Conservation (phyloP, 2,329 filamentous ascomycete genomes). For the Nemania serpens region DNA sequence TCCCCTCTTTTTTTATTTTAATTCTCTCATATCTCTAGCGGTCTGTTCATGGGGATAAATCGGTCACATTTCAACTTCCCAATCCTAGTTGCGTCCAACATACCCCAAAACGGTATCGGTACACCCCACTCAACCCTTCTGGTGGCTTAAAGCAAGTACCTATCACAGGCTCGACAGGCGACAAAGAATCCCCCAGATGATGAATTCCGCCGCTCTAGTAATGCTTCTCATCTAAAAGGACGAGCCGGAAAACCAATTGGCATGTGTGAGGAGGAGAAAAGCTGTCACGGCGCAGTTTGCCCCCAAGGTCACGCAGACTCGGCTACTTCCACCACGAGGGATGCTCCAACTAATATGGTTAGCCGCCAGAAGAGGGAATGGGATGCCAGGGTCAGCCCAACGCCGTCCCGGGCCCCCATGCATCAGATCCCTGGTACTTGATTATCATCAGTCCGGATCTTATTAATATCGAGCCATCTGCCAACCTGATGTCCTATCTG, state of each 20-base stretch:
- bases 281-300: conserved; percentile 29
- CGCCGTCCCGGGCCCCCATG: conserved; percentile 32
- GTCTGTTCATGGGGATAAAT: conserved; percentile 23
- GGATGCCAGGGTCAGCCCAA: conserved; percentile 38
- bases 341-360: conserved; percentile 35
- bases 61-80: conserved; percentile 23
- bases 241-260: conserved; percentile 11
- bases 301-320: conserved; percentile 35
- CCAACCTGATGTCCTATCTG: conserved; percentile 19
- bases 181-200: conserved; percentile 9
- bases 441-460: conserved; percentile 29
- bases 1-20: conserved; percentile 14
- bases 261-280: conserved; percentile 10
- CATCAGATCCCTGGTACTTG: conserved; percentile 29
- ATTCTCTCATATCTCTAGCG: conserved; percentile 14
- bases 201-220: background rate
- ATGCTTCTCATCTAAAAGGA: background rate
- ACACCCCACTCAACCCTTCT: conserved; percentile 24
- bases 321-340: conserved; percentile 32
- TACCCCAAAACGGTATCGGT: conserved; percentile 35
- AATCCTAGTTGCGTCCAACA: conserved; percentile 24
- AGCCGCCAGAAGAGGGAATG: conserved; percentile 36
- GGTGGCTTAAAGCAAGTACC: conserved; percentile 24
- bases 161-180: conserved; percentile 18
- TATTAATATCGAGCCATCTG: conserved; percentile 29